Evolutionary conservation across 257 asterid genomes (phyloP).

Genomic region (Fraxinus cuspidata): DNA sequence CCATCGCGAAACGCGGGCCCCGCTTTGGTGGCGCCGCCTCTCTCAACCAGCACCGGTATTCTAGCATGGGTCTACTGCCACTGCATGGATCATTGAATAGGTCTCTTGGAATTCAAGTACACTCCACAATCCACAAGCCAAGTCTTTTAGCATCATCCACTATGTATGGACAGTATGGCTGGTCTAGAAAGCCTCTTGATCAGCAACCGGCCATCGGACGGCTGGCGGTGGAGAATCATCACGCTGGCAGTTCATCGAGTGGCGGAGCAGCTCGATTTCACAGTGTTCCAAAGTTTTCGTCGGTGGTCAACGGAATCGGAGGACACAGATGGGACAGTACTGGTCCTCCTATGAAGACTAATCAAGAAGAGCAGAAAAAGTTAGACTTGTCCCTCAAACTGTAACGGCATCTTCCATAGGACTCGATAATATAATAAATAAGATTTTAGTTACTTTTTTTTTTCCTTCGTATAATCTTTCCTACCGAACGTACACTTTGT

Average conservation of each 20-base stretch:
- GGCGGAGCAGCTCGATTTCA: slow-evolving; percentile 60
- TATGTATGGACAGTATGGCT: slow-evolving; percentile 39
- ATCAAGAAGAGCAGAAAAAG: slow-evolving; percentile 53
- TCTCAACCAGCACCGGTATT: slow-evolving; percentile 25
- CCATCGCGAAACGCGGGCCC: slow-evolving; percentile 64
- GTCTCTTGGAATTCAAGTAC: slow-evolving; percentile 62
- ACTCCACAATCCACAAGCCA: slow-evolving; percentile 71
- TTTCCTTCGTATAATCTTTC: not conserved
- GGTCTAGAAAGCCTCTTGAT: slow-evolving; percentile 48
- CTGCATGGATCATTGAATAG: slow-evolving; percentile 61
- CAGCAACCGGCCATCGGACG: slow-evolving; percentile 59
- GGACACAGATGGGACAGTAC: not conserved
- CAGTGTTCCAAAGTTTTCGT: slow-evolving; percentile 36
- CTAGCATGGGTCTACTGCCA: slow-evolving; percentile 68
- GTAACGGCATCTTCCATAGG: slow-evolving; percentile 13
- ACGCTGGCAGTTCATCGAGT: slow-evolving; percentile 32
- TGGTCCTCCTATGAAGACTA: slow-evolving; percentile 25
- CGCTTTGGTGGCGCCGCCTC: slow-evolving; percentile 23
- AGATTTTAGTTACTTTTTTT: not conserved
- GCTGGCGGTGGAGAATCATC: slow-evolving; percentile 38
- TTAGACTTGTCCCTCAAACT: slow-evolving; percentile 83
- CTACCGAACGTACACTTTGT: not conserved
- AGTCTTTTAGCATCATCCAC: slow-evolving; percentile 13
- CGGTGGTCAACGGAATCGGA: slow-evolving; percentile 38
- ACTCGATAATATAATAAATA: not conserved